Base-by-base conservation (phyloP, 495 filamentous ascomycete species). In the Trichocladium uniseriatum region DNA sequence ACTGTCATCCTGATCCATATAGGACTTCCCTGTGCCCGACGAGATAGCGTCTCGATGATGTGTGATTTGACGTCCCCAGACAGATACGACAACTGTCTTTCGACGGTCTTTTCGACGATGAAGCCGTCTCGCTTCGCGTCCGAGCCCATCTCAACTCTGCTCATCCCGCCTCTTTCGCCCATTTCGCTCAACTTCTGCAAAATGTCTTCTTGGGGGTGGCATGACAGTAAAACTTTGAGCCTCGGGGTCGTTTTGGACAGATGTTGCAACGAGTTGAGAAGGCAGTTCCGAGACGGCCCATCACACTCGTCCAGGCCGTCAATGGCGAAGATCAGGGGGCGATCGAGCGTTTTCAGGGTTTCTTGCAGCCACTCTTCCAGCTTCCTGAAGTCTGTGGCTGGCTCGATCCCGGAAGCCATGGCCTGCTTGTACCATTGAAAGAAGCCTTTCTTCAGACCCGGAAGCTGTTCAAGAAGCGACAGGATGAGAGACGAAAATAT, bases 231-330 rank as follows among this genome's bases (percentile, higher is more conserved):
- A 8, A 50, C 18, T 32, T 38, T 37, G 9, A 50, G n/a, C 5
- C 15, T 37, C 2, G 39, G 10, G 1, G 22, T 21, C 20, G 3
- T 38, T 6, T 38, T 16, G 10, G 31, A 36, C 21, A 50, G 14
- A 5, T 1, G 1, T 7, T 15, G 34, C 14, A 50, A 31, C 10
- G 48, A 38, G 5, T 16, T 35, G 38, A 64, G 42, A 14, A 61
- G 56, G n/a, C 38, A 36, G 27, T 49, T 46, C 19, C 52, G 56
- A 37, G 55, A 61, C 40, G 42, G 37, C 39, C 35, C 46, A 21
- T 65, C 60, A 40, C 60, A 67, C 43, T 67, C 62, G 48, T 67
- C 62, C 10, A 63, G 45, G 49, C 57, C 57, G 41, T 67, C 62
- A 32, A 67, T 53, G 29, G 56, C 22, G 38, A 64, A 34, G 37